Evolutionary conservation across 805 yeast species (phyloP).

Genomic region (Starmerella floricola): DNA sequence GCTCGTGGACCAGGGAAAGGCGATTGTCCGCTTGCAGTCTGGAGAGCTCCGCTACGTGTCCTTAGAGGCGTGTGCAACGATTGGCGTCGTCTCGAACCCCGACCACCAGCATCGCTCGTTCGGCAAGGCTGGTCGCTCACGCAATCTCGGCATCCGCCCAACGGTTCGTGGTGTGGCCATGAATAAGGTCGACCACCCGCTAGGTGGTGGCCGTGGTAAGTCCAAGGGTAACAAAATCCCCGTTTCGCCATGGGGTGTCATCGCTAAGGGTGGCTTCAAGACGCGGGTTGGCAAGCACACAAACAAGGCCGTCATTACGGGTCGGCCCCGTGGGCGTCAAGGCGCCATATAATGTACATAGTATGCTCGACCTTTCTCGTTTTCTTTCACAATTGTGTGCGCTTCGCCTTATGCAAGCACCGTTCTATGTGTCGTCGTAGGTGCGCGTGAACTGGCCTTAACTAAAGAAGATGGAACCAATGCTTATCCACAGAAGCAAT

Average conservation of each 20-base stretch:
- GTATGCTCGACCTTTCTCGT: too few species aligned
- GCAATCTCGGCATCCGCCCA: constrained; percentile 89
- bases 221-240: constrained; percentile 91
- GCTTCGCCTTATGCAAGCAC: too few species aligned
- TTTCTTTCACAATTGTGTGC: too few species aligned
- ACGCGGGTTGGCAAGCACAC: constrained; percentile 82
- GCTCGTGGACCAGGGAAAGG: constrained; percentile 54
- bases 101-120: constrained; percentile 80
- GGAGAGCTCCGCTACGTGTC: constrained; percentile 91
- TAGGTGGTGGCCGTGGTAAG: constrained; percentile 99
- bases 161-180: constrained; percentile 95
- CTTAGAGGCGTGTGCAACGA: constrained; percentile 78
- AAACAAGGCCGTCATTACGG: constrained; percentile 75
- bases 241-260: constrained; percentile 91
- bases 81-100: constrained; percentile 84
- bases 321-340: constrained; percentile 69
- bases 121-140: constrained; percentile 94
- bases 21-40: constrained; percentile 68
- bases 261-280: constrained; percentile 84
- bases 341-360: constrained; percentile 20
- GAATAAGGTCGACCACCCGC: constrained; percentile 96
- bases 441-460: too few species aligned
- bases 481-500: too few species aligned
- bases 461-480: too few species aligned
- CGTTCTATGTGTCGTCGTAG: too few species aligned